Base-by-base conservation (phyloP, 2,329 filamentous ascomycete genomes). In the Penicillium polonicum region DNA sequence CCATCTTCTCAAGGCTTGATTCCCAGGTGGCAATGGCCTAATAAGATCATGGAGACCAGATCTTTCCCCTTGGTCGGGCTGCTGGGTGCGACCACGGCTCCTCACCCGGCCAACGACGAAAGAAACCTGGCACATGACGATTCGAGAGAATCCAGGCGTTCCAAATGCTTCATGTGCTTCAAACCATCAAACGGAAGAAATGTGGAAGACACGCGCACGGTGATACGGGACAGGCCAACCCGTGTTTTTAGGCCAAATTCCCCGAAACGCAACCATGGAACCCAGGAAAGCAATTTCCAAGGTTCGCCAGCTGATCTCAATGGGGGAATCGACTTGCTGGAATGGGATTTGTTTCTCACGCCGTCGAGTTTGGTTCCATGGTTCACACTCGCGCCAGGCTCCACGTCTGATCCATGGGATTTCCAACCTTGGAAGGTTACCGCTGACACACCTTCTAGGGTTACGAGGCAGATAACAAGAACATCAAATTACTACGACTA, bases 401-500 rank as follows among this genome's bases (percentile, higher is more conserved):
- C 64, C 63, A 65, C 64, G 63, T 41, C 29, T 50, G 36, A 51
- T 48, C 42, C 53, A 51, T 15, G 33, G 43, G 33, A 33, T 35
- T 35, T 36, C 12, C 2, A 33, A 33, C 31, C 31, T 31, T 33
- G 31, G 31, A 33, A 33, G 12, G 12, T 31, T 31, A 44, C 31
- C 27, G 39, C 46, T 48, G 19, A 55, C 48, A 55, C 38, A 51
- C 19, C 36, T 33, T 65, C 58, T 69, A 93, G 88, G 91, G 89
- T 46, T 96, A 89, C 70, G 79, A 85, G 44, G 82, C 83, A 21
- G 86, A 90, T 57, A 90, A 96, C 70, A 79, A 83, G 42, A 89
- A 96, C 65, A 92, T 96, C 68, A 85, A 87, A 55, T 81, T 97
- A 52, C 80, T 96, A 55, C 89, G 91, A 66, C 80, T 97, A 69